Percentiles rank a stretch among this genome's conserved stretches.
phyloP scores from a whole-genome alignment of 768 basidiomycete species.

The Termitomyces sp. region DNA sequence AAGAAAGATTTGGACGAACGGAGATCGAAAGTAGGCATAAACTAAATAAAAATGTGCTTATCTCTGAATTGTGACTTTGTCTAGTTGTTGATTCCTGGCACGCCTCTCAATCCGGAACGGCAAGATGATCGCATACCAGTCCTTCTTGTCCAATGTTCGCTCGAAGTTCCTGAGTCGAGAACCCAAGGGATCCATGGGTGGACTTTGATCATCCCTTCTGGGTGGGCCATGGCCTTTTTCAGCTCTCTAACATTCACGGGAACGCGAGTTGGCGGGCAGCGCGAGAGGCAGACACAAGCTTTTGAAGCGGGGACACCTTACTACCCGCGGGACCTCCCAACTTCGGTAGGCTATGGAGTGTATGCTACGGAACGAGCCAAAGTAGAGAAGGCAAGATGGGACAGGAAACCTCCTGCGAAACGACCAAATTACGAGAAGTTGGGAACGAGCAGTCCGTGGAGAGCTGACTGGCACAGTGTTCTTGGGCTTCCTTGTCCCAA shows the following conservation, averaged over 20 bases:
- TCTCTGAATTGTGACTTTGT: constrained; percentile 2
- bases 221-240: constrained; percentile 91
- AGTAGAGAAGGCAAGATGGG: constrained; percentile 62
- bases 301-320: constrained; percentile 73
- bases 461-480: constrained; percentile 68
- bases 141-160: constrained; percentile 75
- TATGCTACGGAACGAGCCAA: constrained; percentile 44
- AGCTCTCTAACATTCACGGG: constrained; percentile 78
- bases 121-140: constrained; percentile 84
- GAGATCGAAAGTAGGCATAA: constrained; percentile 53
- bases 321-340: constrained; percentile 82
- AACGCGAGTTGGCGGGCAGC: constrained; percentile 80
- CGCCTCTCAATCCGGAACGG: constrained; percentile 53
- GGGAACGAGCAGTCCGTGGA: constrained; percentile 68
- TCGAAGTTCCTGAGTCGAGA: constrained; percentile 35
- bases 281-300: constrained; percentile 73
- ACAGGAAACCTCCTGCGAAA: constrained; percentile 84
- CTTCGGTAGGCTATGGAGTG: constrained; percentile 45
- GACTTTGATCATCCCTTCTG: constrained; percentile 80
- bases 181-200: constrained; percentile 69
- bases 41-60: not conserved
- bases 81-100: constrained; percentile 78
- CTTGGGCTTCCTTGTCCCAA: constrained; percentile 40
- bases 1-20: constrained; percentile 87
- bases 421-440: constrained; percentile 65